Evolutionary conservation across 2,329 filamentous ascomycete species (phyloP), one percentile per base, ranked within the genome.

Genomic region (Colletotrichum sp.): DNA sequence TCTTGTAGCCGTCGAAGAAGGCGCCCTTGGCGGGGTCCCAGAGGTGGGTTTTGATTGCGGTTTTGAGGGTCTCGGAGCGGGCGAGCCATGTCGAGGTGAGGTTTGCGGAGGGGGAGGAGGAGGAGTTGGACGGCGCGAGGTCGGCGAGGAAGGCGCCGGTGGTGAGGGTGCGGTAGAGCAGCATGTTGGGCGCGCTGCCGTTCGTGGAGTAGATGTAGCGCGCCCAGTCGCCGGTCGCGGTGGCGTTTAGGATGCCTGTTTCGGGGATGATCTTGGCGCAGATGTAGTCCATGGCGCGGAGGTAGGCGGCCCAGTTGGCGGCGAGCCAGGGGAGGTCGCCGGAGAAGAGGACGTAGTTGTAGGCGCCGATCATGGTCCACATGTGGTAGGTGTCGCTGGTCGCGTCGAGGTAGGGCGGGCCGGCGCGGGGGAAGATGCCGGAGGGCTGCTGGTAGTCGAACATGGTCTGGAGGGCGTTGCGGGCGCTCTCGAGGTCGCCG

Each of bases 301-400:
- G 71, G 69, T 83, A 85, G 8, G 78, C 83, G 1, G 80, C 79
- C 84, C 84, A 86, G 62, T 79, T 77, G 57, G 36, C 44, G 32
- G 67, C 70, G 26, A 79, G 69, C 78, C 78, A 79, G 44, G 52
- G 68, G 21, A 71, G 1, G 55, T 77, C 76, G 1, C 73, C 73
- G 4, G 76, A 89, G 79, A 88, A 91, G 2, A 91, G 83, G 32
- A 90, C 83, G 76, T 91, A 91, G 78, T 91, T 89, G 80, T 89
- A 89, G 4, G 88, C 89, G 13, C 89, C 89, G 69, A 91, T 88
- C 83, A 92, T 87, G 6, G 87, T 87, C 81, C 82, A 83, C 79
- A 83, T 81, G 78, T 84, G 82, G 71, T 84, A 83, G 1, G 82
- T 81, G 69, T 83, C 81, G 76, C 81, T 83, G 5, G 80, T 74